Evolutionary conservation across 176 grass and related monocot species (phyloP).

Genomic region (Ananas comosus): DNA sequence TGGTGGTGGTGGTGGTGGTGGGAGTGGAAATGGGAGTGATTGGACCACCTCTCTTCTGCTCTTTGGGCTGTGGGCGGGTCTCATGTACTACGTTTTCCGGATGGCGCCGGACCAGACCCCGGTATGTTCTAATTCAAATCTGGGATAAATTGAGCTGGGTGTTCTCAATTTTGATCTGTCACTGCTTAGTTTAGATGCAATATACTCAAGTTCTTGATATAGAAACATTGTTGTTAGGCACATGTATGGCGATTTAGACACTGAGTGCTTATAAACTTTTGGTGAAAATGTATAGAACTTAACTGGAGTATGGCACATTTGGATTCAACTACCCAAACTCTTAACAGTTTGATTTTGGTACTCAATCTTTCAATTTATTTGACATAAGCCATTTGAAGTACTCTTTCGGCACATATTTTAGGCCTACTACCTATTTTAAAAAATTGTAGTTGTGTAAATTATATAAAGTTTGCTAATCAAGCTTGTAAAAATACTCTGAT

Average conservation of each 20-base stretch:
- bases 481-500: no score
- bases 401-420: no score
- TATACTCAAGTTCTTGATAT: neutral
- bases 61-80: slow-evolving; percentile 73
- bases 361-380: no score
- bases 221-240: neutral
- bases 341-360: no score
- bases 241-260: neutral
- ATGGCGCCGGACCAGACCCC: slow-evolving; percentile 76
- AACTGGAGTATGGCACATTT: no score
- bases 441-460: no score
- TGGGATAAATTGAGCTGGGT: neutral
- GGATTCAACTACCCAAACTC: no score
- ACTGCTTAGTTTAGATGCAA: neutral
- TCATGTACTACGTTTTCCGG: slow-evolving; percentile 81
- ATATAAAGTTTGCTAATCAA: no score
- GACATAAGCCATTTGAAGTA: no score
- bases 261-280: no score
- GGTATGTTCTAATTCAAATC: slow-evolving; percentile 27
- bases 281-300: no score
- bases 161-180: neutral
- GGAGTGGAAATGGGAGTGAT: slow-evolving; percentile 23
- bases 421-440: no score
- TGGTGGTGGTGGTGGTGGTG: neutral
- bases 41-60: slow-evolving; percentile 63